A percentile compares a stretch with the other conserved stretches of the same genome.
Conservation (phyloP, 306 rosid genomes). For the Ammopiptanthus mongolicus region DNA sequence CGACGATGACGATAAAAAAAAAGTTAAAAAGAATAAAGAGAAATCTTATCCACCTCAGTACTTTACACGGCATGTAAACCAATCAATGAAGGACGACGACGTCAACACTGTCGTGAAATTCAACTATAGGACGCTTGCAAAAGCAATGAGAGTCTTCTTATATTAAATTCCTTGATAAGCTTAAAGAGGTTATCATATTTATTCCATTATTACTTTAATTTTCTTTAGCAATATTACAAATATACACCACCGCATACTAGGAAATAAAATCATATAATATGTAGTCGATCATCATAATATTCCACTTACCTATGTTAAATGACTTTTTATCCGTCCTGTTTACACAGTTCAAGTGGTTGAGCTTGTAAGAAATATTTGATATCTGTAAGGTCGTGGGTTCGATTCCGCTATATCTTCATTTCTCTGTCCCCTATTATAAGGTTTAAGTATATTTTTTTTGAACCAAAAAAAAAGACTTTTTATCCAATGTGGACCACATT, state of each 20-base stretch:
- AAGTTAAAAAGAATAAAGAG: conserved; percentile 19
- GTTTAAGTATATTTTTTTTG: no score
- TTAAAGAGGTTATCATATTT: conserved; percentile 26
- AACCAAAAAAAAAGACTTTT: no score
- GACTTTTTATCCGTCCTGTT: no score
- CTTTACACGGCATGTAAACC: conserved; percentile 63
- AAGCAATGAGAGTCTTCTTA: conserved; percentile 23
- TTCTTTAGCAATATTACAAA: background rate
- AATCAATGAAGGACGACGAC: conserved; percentile 29
- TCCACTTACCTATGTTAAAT: conserved; percentile 17
- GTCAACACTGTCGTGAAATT: conserved; percentile 18
- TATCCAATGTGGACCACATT: conserved; percentile 1
- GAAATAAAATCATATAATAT: background rate
- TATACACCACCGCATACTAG: background rate
- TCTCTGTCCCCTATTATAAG: no score
- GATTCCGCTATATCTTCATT: no score
- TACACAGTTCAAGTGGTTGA: no score
- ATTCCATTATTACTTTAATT: background rate
- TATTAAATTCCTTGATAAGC: conserved; percentile 31
- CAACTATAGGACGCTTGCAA: background rate
- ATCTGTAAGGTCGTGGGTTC: no score
- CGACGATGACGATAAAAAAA: conserved; percentile 25
- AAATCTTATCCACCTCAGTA: conserved; percentile 50
- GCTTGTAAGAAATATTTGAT: no score
- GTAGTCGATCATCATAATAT: background rate